These are phyloP conservation scores for Trypanosoma avium DNA, from an alignment of 208 protist species.

Conservation along the genomic window DNA sequence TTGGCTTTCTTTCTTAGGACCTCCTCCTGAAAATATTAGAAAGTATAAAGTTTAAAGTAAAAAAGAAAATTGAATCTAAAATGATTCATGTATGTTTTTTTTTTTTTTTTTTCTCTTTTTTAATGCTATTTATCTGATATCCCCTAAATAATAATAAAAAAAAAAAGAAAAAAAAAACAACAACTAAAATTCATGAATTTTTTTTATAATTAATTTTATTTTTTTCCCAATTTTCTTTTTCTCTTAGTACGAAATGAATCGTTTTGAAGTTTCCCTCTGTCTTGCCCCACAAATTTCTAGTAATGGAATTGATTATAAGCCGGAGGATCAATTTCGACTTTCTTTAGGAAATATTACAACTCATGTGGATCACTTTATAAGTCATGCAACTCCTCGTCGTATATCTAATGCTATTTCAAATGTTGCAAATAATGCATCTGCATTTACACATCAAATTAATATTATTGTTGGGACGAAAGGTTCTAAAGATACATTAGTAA, in stretches of 20 bases:
- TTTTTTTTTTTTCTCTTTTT: slow-evolving; percentile 22
- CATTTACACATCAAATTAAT: slow-evolving; percentile 39
- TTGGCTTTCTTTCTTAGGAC: slow-evolving; percentile 63
- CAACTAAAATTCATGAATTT: neutral
- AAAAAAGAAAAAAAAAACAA: neutral
- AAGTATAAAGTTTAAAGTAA: neutral
- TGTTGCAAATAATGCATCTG: slow-evolving; percentile 30
- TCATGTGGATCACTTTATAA: slow-evolving; percentile 37
- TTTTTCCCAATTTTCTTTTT: slow-evolving; percentile 1
- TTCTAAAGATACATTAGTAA: slow-evolving; percentile 4
- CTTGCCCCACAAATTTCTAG: slow-evolving; percentile 26
- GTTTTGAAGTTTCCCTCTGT: slow-evolving; percentile 50
- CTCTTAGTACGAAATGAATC: slow-evolving; percentile 36
- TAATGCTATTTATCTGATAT: neutral
- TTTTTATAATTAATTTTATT: slow-evolving; percentile 4
- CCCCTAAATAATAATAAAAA: neutral
- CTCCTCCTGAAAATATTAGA: slow-evolving; percentile 28
- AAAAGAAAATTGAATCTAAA: neutral
- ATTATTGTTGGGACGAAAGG: slow-evolving; percentile 28
- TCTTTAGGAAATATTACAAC: slow-evolving; percentile 22
- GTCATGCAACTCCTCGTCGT: slow-evolving; percentile 44
- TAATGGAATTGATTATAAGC: slow-evolving; percentile 8
- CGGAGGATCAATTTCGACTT: slow-evolving; percentile 24
- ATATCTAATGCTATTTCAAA: slow-evolving; percentile 35
- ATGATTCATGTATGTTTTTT: neutral